Conservation (phyloP, 2,329 filamentous ascomycete species). For the Alternaria gaisen region DNA sequence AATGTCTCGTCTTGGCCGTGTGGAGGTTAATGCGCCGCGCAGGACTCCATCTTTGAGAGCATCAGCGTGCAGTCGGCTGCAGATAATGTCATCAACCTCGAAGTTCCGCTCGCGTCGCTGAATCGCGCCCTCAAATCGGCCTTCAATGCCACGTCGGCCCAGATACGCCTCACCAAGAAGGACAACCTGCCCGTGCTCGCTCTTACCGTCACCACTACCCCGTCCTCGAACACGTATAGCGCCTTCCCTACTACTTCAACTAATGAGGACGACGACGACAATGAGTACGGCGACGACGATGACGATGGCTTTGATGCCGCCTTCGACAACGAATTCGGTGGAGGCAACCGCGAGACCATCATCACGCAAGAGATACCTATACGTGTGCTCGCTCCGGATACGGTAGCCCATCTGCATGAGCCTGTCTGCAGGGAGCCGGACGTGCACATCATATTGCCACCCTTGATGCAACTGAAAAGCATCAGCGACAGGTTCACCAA, state of each 20-base stretch:
- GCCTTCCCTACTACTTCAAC: slow-evolving; percentile 41
- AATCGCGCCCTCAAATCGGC: slow-evolving; percentile 93
- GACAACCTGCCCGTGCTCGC: slow-evolving; percentile 86
- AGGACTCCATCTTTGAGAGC: slow-evolving; percentile 88
- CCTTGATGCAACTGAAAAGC: slow-evolving; percentile 86
- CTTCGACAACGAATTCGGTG: slow-evolving; percentile 36
- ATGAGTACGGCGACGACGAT: slow-evolving; percentile 35
- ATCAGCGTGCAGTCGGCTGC: slow-evolving; percentile 89
- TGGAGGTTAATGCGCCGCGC: slow-evolving; percentile 38
- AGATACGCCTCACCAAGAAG: slow-evolving; percentile 91
- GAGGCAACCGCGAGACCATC: slow-evolving; percentile 81
- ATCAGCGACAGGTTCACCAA: slow-evolving; percentile 96
- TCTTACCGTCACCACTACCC: slow-evolving; percentile 84
- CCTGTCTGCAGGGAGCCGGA: slow-evolving; percentile 90
- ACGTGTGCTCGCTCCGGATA: slow-evolving; percentile 81
- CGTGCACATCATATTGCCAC: slow-evolving; percentile 90
- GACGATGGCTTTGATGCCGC: slow-evolving; percentile 39
- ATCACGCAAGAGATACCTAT: slow-evolving; percentile 98
- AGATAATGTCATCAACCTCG: slow-evolving; percentile 92
- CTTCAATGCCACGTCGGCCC: slow-evolving; percentile 79
- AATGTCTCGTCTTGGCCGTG: slow-evolving; percentile 28
- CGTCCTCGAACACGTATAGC: slow-evolving; percentile 60
- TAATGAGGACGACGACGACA: slow-evolving; percentile 37
- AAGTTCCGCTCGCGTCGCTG: slow-evolving; percentile 86
- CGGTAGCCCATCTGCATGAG: slow-evolving; percentile 93